These are phyloP conservation scores for Wickerhamiella galacta DNA, from an alignment of 805 yeast genomes.

Conservation along the genomic window DNA sequence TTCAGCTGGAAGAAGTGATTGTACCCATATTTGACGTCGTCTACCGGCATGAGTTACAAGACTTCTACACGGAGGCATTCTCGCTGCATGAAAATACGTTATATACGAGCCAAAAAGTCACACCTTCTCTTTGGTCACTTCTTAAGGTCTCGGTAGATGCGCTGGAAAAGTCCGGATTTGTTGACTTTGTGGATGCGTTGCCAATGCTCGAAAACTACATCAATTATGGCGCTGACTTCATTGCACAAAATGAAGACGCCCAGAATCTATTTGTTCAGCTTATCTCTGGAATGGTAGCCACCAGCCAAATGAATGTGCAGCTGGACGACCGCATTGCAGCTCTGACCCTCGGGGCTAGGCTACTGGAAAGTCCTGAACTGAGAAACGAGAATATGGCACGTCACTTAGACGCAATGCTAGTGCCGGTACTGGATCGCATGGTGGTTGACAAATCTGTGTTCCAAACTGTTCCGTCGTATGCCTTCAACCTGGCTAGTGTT, in stretches of 20 bases:
- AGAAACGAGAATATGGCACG: conserved; percentile 9
- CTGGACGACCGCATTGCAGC: conserved; percentile 31
- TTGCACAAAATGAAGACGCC: conserved; percentile 27
- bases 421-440: conserved; percentile 7
- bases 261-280: conserved; percentile 1
- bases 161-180: conserved; percentile 30
- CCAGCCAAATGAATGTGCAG: conserved; percentile 13
- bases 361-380: conserved; percentile 20
- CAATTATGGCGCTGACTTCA: conserved; percentile 37
- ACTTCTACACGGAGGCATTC: conserved; percentile 59
- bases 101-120: conserved; percentile 39
- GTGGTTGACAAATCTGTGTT: conserved; percentile 5
- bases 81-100: conserved; percentile 60
- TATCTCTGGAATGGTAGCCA: not conserved
- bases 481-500: conserved; percentile 40
- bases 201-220: conserved; percentile 62
- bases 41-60: conserved; percentile 46
- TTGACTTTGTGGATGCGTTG: conserved; percentile 56
- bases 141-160: conserved; percentile 34
- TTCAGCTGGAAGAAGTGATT: conserved; percentile 46
- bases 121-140: conserved; percentile 61
- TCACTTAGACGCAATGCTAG: conserved; percentile 7
- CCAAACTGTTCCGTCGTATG: conserved; percentile 17
- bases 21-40: conserved; percentile 55
- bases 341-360: conserved; percentile 28